phyloP scores from a whole-genome alignment of 2,329 filamentous ascomycete species.

The Fusarium concolor region DNA sequence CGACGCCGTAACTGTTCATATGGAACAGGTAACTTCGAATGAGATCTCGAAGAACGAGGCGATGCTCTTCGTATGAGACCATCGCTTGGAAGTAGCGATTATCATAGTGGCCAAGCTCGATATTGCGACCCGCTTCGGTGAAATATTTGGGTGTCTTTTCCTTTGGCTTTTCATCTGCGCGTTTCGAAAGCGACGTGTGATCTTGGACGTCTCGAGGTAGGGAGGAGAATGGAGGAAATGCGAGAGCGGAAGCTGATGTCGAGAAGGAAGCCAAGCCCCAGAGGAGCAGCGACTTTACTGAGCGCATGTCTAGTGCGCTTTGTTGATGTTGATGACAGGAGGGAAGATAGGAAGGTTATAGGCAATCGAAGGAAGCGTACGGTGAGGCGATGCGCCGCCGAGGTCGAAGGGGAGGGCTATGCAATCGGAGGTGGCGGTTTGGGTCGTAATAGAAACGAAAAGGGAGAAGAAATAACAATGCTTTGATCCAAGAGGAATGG shows the following conservation, averaged over 20 bases:
- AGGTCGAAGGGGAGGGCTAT: background rate
- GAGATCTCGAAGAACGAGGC: conserved; percentile 74
- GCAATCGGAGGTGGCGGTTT: conserved; percentile 2
- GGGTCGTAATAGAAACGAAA: background rate
- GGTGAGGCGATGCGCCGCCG: background rate
- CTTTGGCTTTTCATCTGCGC: conserved; percentile 4
- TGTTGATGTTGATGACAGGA: background rate
- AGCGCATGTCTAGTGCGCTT: conserved; percentile 33
- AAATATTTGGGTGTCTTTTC: conserved; percentile 67
- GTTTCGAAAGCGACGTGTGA: conserved; percentile 8
- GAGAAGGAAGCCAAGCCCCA: conserved; percentile 43
- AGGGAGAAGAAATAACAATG: conserved; percentile 11
- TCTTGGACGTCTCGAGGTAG: background rate
- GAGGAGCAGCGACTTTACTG: conserved; percentile 41
- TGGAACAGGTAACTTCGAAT: conserved; percentile 79
- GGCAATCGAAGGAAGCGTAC: background rate
- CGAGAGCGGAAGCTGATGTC: conserved; percentile 31
- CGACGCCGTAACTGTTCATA: conserved; percentile 72
- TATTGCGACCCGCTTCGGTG: conserved; percentile 70
- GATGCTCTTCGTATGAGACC: conserved; percentile 75
- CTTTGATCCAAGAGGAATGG: background rate
- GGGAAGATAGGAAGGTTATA: background rate
- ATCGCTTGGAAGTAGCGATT: conserved; percentile 72
- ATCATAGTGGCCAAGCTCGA: conserved; percentile 79
- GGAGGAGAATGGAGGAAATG: conserved; percentile 24